Conservation (phyloP, 148 eudicot species). For the Tetragonia tetragonoides region DNA sequence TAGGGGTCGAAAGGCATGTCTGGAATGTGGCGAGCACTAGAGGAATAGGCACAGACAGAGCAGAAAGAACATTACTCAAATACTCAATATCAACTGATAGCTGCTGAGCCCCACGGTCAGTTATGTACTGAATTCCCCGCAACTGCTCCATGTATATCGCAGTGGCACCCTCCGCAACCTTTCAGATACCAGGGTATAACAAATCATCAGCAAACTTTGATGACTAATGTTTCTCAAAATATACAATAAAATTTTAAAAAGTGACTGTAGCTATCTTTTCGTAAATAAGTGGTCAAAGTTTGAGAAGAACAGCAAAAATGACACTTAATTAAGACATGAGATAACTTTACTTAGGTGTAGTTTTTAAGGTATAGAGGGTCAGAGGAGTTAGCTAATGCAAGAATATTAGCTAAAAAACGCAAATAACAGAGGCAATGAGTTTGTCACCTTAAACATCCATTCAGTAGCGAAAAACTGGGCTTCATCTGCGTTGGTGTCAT, state of each 20-base stretch:
- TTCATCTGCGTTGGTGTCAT: constrained; percentile 78
- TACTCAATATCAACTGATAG: constrained; percentile 86
- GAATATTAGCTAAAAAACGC: neutral
- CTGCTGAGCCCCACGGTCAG: constrained; percentile 96
- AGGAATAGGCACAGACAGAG: constrained; percentile 87
- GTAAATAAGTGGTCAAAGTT: too few species aligned
- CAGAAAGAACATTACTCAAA: constrained; percentile 84
- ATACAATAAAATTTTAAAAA: too few species aligned
- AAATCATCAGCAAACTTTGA: neutral
- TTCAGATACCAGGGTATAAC: neutral
- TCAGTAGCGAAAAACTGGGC: constrained; percentile 81
- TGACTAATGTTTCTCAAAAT: neutral
- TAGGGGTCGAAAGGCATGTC: constrained; percentile 74
- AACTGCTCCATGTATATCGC: constrained; percentile 88
- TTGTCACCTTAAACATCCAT: constrained; percentile 83
- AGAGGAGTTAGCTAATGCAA: too few species aligned
- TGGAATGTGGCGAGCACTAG: constrained; percentile 71
- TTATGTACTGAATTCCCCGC: constrained; percentile 81
- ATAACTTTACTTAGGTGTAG: too few species aligned
- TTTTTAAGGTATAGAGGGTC: too few species aligned
- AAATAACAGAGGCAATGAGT: neutral
- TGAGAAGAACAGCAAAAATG: too few species aligned
- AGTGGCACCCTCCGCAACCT: constrained; percentile 97
- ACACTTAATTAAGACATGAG: too few species aligned
- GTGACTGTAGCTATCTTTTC: too few species aligned